Evolutionary conservation across 2,329 filamentous ascomycete genomes (phyloP), one percentile per base, ranked within the genome.

Genomic region (Iodosphaeria phyllophila): DNA sequence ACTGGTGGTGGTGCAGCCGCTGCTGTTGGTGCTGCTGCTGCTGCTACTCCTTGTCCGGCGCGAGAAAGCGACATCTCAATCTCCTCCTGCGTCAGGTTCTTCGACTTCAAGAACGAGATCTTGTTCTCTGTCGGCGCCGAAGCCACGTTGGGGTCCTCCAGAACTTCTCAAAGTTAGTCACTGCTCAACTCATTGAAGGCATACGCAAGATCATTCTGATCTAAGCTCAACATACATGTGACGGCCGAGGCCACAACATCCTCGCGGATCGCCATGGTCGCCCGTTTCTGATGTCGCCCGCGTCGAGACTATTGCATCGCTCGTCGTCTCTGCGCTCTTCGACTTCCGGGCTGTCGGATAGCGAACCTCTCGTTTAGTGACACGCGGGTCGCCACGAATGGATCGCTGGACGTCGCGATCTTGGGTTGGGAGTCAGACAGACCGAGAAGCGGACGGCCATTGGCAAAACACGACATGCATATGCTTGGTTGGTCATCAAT

Each of bases 71-170:
- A 78, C 18, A 69, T 60, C 43, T 89, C 79, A 41, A 98, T 77
- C 53, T 98, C 91, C 51, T 95, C 86, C 48, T 89, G 78, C 1
- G 86, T 95, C 27, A 98, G 64, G 50, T 98, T 95, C 55, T 98
- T 98, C 6, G 84, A 91, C 49, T 84, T 79, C 12, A 98, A 63
- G 40, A 98, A 98, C 6, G 83, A 77, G 30, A 95, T 67, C 35
- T 82, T 74, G 51, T 89, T 93, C 43, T 95, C 89, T 32, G 92
- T 56, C n/a, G 89, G 76, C 5, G 89, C 86, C 7, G 72, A 70
- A 18, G 82, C 71, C 37, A 98, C 86, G 25, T 75, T 91, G 8
- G 89, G 84, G 48, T 98, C 89, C 54, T 91, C 82, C 31, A 98
- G 71, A 52, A 98, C 82, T 86, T 43, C 19, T n/a, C n/a, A n/a